Percentiles rank a stretch among this genome's conserved stretches.
These are phyloP conservation scores for Musa acuminata DNA, from an alignment of 176 grass and related monocot genomes.

Conservation along the genomic window DNA sequence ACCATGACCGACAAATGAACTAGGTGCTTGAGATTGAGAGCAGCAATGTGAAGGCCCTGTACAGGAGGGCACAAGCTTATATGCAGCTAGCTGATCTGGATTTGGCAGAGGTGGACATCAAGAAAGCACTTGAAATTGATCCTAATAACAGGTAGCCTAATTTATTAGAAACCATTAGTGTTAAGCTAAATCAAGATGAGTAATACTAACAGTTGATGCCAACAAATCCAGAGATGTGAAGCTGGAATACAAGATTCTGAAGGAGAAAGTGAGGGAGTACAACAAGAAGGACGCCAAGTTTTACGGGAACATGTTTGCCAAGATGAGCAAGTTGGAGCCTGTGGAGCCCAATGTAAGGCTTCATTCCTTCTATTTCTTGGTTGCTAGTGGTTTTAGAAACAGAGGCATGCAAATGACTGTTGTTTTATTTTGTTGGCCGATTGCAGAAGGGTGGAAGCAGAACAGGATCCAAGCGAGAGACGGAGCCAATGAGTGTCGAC, in stretches of 20 bases:
- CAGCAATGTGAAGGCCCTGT: constrained; percentile 25
- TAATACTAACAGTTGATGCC: not conserved
- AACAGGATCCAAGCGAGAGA: constrained; percentile 9
- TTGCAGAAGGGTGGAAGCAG: constrained; percentile 14
- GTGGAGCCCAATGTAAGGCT: constrained; percentile 30
- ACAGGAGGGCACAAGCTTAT: constrained; percentile 55
- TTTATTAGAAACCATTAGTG: too few species aligned
- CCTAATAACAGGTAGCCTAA: constrained; percentile 1
- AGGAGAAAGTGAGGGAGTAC: constrained; percentile 79
- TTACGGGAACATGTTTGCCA: constrained; percentile 89
- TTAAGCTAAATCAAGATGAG: not conserved
- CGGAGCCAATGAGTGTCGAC: constrained; percentile 17
- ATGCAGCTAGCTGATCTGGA: constrained; percentile 59
- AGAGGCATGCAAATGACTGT: too few species aligned
- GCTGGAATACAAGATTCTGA: constrained; percentile 61
- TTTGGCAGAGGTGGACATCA: constrained; percentile 33
- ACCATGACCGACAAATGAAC: not conserved
- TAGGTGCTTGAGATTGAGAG: constrained; percentile 73
- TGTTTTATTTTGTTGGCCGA: not conserved
- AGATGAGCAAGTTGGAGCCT: constrained; percentile 53
- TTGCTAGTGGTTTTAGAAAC: too few species aligned
- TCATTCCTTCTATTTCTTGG: not conserved
- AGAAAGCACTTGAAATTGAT: constrained; percentile 11
- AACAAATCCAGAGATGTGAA: constrained; percentile 60
- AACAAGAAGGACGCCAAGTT: constrained; percentile 88